Evolutionary conservation across 2,329 filamentous ascomycete genomes (phyloP).

Genomic region (Paraconiothyrium brasiliense): DNA sequence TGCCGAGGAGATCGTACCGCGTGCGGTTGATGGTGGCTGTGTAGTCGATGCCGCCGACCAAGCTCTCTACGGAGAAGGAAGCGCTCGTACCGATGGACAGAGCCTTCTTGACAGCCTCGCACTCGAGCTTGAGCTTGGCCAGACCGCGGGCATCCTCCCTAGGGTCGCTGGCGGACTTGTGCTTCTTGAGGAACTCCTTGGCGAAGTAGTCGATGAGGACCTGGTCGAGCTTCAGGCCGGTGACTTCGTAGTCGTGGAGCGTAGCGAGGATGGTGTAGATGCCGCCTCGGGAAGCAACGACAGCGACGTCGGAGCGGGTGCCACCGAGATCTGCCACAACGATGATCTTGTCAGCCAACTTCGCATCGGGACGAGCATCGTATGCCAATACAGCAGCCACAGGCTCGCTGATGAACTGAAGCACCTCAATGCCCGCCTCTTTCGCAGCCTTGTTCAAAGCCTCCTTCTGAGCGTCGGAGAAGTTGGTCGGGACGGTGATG

Average conservation of each 20-base stretch:
- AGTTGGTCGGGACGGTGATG: constrained; percentile 93
- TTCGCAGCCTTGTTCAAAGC: constrained; percentile 81
- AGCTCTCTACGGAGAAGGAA: constrained; percentile 89
- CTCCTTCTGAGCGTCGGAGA: constrained; percentile 84
- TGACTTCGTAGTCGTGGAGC: constrained; percentile 93
- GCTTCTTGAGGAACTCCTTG: constrained; percentile 99
- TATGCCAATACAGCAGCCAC: constrained; percentile 89
- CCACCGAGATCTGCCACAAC: constrained; percentile 94
- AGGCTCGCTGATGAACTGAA: constrained; percentile 93
- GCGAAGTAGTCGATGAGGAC: constrained; percentile 95
- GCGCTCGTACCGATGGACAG: constrained; percentile 89
- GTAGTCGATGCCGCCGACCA: constrained; percentile 91
- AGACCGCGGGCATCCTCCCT: constrained; percentile 81
- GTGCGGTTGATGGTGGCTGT: constrained; percentile 90
- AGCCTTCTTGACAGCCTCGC: constrained; percentile 90
- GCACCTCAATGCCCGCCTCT: constrained; percentile 83
- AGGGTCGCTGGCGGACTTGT: constrained; percentile 78
- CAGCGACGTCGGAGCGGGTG: constrained; percentile 88
- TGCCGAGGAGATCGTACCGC: constrained; percentile 87
- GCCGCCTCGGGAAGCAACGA: constrained; percentile 89
- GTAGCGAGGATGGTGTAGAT: constrained; percentile 97
- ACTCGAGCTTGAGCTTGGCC: constrained; percentile 91
- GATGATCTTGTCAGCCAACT: constrained; percentile 83
- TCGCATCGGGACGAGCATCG: constrained; percentile 81
- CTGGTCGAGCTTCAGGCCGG: constrained; percentile 85